A percentile compares a stretch with the other conserved stretches of the same genome.
Evolutionary conservation across 192 early-diverging fungal species (phyloP).

Genomic region (Backusella australiensis): DNA sequence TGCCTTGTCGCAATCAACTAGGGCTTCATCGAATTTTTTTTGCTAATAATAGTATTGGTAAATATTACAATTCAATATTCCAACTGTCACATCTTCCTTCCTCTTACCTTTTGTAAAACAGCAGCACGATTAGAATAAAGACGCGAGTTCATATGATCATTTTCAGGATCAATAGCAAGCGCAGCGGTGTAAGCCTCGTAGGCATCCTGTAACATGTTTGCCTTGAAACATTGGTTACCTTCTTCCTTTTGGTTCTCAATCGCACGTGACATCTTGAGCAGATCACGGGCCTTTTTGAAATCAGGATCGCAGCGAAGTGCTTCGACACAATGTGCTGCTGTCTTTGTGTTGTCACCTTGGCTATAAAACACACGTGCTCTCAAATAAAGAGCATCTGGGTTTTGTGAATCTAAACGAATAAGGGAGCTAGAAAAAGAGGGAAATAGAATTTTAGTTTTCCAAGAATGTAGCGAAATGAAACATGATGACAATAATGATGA

Average conservation of each 20-base stretch:
- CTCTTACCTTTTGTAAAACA: constrained; percentile 54
- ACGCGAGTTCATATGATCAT: constrained; percentile 60
- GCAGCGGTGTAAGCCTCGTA: constrained; percentile 66
- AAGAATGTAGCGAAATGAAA: background rate
- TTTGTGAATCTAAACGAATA: constrained; percentile 58
- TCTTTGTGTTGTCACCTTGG: constrained; percentile 61
- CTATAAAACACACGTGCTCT: constrained; percentile 69
- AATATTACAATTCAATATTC: background rate
- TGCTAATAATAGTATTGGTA: constrained; percentile 28
- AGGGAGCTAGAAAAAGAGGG: constrained; percentile 42
- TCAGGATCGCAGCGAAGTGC: constrained; percentile 80
- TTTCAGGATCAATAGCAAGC: constrained; percentile 63
- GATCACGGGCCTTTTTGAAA: constrained; percentile 58
- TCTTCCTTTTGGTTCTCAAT: constrained; percentile 66
- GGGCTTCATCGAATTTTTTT: constrained; percentile 49
- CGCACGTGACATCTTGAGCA: constrained; percentile 62
- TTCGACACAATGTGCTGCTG: constrained; percentile 50
- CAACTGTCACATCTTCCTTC: background rate
- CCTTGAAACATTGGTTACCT: constrained; percentile 75
- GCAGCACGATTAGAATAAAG: constrained; percentile 78
- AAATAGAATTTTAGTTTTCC: background rate
- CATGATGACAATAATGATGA: background rate
- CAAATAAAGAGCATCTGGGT: constrained; percentile 68
- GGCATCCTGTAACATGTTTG: constrained; percentile 54
- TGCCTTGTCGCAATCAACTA: constrained; percentile 64